Percentiles rank a stretch among this genome's conserved stretches.
phyloP scores from a whole-genome alignment of 1,139 yeast species.

The Sugiyamaella pinicola region DNA sequence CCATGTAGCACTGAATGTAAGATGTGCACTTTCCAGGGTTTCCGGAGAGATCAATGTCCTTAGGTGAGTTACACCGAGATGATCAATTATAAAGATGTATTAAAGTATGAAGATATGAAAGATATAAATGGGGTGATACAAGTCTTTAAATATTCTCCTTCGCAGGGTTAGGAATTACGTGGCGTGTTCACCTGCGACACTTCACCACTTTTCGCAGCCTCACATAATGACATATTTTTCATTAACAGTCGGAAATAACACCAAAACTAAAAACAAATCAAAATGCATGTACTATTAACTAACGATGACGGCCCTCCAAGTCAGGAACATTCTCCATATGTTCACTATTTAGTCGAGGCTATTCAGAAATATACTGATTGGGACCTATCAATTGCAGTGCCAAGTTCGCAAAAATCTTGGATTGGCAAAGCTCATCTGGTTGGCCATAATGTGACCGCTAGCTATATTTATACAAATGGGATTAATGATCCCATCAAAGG shows the following conservation, averaged over 20 bases:
- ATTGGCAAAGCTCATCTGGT: slow-evolving; percentile 97
- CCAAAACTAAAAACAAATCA: slow-evolving; percentile 4
- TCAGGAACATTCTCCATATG: slow-evolving; percentile 78
- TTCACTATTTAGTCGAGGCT: slow-evolving; percentile 77
- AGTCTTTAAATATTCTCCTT: too few relatives aligned
- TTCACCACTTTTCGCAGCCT: too few relatives aligned
- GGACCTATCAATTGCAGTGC: slow-evolving; percentile 83
- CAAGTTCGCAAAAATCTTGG: slow-evolving; percentile 74
- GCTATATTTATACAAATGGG: slow-evolving; percentile 50
- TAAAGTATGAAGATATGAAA: too few relatives aligned
- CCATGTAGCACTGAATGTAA: too few relatives aligned
- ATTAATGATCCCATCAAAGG: slow-evolving; percentile 61
- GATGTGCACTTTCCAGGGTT: too few relatives aligned
- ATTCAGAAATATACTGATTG: slow-evolving; percentile 68
- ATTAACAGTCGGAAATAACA: too few relatives aligned
- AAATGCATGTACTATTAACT: slow-evolving; percentile 50
- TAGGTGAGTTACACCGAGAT: too few relatives aligned
- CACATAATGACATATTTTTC: neutral
- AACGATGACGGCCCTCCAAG: slow-evolving; percentile 97
- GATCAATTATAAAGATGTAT: too few relatives aligned
- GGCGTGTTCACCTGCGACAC: too few relatives aligned
- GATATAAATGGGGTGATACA: too few relatives aligned
- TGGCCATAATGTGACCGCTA: slow-evolving; percentile 70
- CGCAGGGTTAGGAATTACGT: too few relatives aligned
- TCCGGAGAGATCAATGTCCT: too few relatives aligned